Conservation (phyloP, 805 yeast genomes). For the Wickerhamiella alocasiicola region DNA sequence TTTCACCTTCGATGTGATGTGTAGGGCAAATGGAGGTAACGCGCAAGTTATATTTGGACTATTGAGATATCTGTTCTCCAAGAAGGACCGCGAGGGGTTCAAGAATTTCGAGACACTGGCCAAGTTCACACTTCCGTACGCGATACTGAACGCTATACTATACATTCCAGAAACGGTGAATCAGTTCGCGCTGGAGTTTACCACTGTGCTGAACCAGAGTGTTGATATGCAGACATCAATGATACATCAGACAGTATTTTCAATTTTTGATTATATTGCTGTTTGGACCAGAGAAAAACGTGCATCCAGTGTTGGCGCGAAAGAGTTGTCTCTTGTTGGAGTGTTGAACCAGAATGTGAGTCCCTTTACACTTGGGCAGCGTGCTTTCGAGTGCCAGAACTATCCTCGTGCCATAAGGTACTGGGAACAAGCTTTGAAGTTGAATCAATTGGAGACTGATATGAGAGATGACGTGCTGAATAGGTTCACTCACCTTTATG, state of each 20-base stretch:
- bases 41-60: constrained; percentile 43
- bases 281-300: constrained; percentile 44
- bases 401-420: constrained; percentile 80
- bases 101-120: constrained; percentile 39
- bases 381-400: constrained; percentile 73
- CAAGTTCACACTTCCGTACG: constrained; percentile 64
- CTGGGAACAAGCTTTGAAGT: constrained; percentile 49
- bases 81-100: constrained; percentile 44
- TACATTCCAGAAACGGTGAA: constrained; percentile 32
- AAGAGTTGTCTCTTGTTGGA: constrained; percentile 13
- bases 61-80: constrained; percentile 43
- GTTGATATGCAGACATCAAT: constrained; percentile 44
- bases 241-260: constrained; percentile 63
- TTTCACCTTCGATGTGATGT: constrained; percentile 55
- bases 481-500: constrained; percentile 12
- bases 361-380: constrained; percentile 53
- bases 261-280: constrained; percentile 68
- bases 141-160: constrained; percentile 50
- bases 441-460: constrained; percentile 15
- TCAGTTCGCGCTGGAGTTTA: constrained; percentile 47
- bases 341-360: constrained; percentile 33
- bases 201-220: constrained; percentile 41
- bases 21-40: constrained; percentile 27
- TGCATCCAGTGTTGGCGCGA: constrained; percentile 13
- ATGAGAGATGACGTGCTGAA: neutral